Evolutionary conservation across 1,139 yeast genomes (phyloP).

Genomic region (Debaryomyces sp.): DNA sequence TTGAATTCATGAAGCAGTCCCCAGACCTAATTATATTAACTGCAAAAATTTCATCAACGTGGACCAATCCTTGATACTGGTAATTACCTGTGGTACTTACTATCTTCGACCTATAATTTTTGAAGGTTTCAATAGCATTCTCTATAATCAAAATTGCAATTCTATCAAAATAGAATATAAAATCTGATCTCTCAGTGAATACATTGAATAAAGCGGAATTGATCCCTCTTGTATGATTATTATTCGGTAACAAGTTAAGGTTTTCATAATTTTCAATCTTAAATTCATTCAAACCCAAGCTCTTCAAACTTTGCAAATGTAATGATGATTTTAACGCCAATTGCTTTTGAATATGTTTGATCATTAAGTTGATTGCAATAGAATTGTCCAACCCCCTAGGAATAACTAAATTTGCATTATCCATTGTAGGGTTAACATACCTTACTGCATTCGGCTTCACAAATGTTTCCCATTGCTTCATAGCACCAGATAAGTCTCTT

Average conservation of each 20-base stretch:
- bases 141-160: conserved; percentile 71
- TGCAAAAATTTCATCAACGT: conserved; percentile 59
- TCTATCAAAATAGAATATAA: conserved; percentile 83
- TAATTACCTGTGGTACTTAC: conserved; percentile 51
- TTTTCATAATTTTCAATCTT: conserved; percentile 31
- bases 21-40: conserved; percentile 88
- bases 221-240: conserved; percentile 73
- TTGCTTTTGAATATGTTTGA: conserved; percentile 78
- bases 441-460: conserved; percentile 94
- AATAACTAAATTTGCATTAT: conserved; percentile 79
- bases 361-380: conserved; percentile 78
- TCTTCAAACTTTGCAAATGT: conserved; percentile 63
- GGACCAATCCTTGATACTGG: conserved; percentile 40
- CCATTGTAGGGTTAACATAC: conserved; percentile 76
- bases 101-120: conserved; percentile 26
- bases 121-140: conserved; percentile 58
- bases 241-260: conserved; percentile 48
- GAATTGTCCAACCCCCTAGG: conserved; percentile 87
- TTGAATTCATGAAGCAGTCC: conserved; percentile 82
- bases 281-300: conserved; percentile 49
- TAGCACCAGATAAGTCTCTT: conserved; percentile 77
- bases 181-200: conserved; percentile 66
- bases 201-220: conserved; percentile 67
- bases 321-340: conserved; percentile 61
- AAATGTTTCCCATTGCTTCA: conserved; percentile 85